Percentiles rank a stretch among this genome's conserved stretches.
phyloP scores from a whole-genome alignment of 352 stramenopile genomes.

The Pythium periplocum region DNA sequence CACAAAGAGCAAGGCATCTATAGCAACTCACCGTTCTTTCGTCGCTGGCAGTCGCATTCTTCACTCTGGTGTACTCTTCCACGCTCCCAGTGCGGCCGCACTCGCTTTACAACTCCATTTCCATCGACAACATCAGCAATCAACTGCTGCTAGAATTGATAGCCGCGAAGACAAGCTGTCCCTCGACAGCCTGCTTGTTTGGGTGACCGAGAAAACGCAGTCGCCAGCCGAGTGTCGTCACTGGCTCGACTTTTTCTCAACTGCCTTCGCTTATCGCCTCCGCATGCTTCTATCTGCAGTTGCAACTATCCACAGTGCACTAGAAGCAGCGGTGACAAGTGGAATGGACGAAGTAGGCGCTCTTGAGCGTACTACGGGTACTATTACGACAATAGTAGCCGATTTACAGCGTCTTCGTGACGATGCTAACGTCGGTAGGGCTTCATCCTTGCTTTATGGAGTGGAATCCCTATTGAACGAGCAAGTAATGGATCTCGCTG shows the following conservation, averaged over 20 bases:
- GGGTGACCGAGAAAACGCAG: conserved; percentile 10
- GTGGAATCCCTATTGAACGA: too few species aligned
- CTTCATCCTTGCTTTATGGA: too few species aligned
- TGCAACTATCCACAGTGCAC: too few species aligned
- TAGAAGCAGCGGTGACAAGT: too few species aligned
- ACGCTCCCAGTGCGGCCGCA: conserved; percentile 17
- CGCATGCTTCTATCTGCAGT: not conserved
- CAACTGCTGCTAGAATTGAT: conserved; percentile 1
- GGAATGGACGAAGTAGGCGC: too few species aligned
- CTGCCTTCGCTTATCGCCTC: conserved; percentile 3
- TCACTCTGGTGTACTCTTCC: conserved; percentile 26
- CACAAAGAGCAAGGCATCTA: not conserved
- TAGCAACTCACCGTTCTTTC: conserved; percentile 22
- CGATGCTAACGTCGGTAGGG: too few species aligned
- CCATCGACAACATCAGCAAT: not conserved
- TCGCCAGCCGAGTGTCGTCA: conserved; percentile 21
- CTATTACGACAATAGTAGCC: too few species aligned
- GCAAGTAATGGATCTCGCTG: too few species aligned
- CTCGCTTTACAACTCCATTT: conserved; percentile 11
- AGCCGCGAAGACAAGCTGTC: too few species aligned
- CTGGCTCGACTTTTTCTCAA: conserved; percentile 6
- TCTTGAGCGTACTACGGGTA: too few species aligned
- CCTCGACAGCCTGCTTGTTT: not conserved
- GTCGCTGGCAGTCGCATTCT: conserved; percentile 14
- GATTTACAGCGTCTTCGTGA: too few species aligned